Base-by-base conservation (phyloP, 2,329 filamentous ascomycete genomes). In the Aspergillus sp. region DNA sequence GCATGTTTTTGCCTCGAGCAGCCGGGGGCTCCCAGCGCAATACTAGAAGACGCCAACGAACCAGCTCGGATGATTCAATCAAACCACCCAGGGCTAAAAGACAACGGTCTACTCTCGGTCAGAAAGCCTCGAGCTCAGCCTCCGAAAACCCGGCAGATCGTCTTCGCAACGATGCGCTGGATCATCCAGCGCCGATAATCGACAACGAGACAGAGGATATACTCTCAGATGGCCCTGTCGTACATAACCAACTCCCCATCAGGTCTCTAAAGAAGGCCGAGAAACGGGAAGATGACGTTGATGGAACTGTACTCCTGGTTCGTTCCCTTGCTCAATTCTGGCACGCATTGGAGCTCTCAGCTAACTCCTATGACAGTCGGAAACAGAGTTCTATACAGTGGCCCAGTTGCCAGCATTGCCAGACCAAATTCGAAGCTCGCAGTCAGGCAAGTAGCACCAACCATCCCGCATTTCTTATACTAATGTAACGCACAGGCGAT, bases 361-460 rank as follows among this genome's bases (percentile, higher is more conserved):
- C 56, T 62, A 51, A 63, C 47, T 13, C 38, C 5, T 13, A 41
- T 36, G 58, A 10, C 55, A 95, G 88, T 90, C 89, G 36, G 90
- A 86, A 66, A 96, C 89, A 65, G 86, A 87, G 67, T 89, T 89
- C 58, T 97, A 94, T 69, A 88, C 83, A 41, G 89, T 96, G 57
- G 89, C 88, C 72, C 91, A 92, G 71, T 81, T 97, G 29, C 89
- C 89, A 52, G 86, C 88, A 50, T 81, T 95, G 20, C 92, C 93
- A 45, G 87, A 92, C 64, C 84, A 86, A 64, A 82, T 96, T 57
- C 85, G 86, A 59, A 76, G 82, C 60, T 82, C 86, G 64, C 79
- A 82, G 53, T 78, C 79, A 68, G 82, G 88, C 91, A 80, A 70
- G 84, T 58, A 46, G 4, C n/a, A 4, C 17, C 14, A 36, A 3